A percentile compares a stretch with the other conserved stretches of the same genome.
These are phyloP conservation scores for Alternaria postmessia DNA, from an alignment of 2,329 filamentous ascomycete genomes.

Conservation along the genomic window DNA sequence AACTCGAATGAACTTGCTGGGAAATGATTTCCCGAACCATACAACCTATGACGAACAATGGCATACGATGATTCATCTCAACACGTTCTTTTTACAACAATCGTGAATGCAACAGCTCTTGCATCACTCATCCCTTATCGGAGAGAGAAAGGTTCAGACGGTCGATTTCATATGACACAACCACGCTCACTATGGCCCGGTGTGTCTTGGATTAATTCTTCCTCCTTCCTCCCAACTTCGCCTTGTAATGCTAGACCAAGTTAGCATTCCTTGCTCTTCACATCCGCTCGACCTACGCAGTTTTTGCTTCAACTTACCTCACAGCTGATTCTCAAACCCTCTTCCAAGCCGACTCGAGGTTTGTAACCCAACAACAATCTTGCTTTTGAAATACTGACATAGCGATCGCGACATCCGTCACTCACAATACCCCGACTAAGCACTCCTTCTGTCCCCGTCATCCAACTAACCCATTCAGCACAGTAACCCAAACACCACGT, in stretches of 20 bases:
- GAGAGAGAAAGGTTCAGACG: not conserved
- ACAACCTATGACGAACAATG: not conserved
- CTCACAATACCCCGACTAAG: conserved; percentile 63
- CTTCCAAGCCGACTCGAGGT: conserved; percentile 60
- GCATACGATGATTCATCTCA: not conserved
- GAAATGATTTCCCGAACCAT: not conserved
- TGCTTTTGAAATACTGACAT: conserved; percentile 63
- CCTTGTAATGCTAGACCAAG: conserved; percentile 6
- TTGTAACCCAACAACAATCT: conserved; percentile 61
- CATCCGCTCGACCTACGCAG: not conserved
- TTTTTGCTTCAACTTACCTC: conserved; percentile 27
- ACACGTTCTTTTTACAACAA: not conserved
- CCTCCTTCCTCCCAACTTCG: conserved; percentile 1
- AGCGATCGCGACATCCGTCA: conserved; percentile 63
- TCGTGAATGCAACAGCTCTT: not conserved
- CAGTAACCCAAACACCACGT: conserved; percentile 58
- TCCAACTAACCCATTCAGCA: conserved; percentile 59
- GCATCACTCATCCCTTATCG: not conserved
- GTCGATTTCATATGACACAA: not conserved
- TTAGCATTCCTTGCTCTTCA: not conserved
- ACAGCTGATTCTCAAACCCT: conserved; percentile 54
- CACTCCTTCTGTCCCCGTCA: conserved; percentile 55
- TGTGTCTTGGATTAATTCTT: not conserved
- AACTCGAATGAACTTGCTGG: not conserved
- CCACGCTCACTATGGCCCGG: not conserved